These are phyloP conservation scores for Scheffersomyces illinoinensis DNA, from an alignment of 1,139 yeast species.

Conservation along the genomic window DNA sequence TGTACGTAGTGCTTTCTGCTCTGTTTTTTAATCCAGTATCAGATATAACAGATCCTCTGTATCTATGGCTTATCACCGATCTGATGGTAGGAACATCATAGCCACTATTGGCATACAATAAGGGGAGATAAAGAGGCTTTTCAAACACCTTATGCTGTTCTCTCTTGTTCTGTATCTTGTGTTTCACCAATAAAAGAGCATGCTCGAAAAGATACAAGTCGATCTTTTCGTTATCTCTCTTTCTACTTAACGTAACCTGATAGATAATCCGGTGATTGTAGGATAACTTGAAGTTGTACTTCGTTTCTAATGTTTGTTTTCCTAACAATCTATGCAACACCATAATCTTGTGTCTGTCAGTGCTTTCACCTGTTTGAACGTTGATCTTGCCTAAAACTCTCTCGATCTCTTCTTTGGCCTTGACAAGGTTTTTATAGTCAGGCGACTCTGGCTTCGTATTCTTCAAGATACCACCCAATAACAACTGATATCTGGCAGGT, in stretches of 20 bases:
- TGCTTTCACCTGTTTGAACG: constrained; percentile 89
- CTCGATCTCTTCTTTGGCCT: constrained; percentile 75
- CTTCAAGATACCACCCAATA: constrained; percentile 81
- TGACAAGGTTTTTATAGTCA: constrained; percentile 69
- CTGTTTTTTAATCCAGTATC: constrained; percentile 36
- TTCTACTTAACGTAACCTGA: constrained; percentile 68
- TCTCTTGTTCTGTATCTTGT: constrained; percentile 83
- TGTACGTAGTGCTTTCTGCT: constrained; percentile 27
- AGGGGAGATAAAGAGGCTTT: constrained; percentile 87
- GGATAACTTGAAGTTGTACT: constrained; percentile 63
- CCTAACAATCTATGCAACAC: constrained; percentile 78
- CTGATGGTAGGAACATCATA: constrained; percentile 73
- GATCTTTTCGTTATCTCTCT: constrained; percentile 75
- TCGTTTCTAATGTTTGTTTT: constrained; percentile 73
- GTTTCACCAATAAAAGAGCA: constrained; percentile 80
- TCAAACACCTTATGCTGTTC: constrained; percentile 92
- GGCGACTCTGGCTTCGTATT: constrained; percentile 74
- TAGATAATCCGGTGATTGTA: constrained; percentile 81
- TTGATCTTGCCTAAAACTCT: constrained; percentile 80
- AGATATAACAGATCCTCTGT: constrained; percentile 41
- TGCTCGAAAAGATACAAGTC: constrained; percentile 88
- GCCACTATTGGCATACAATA: constrained; percentile 72
- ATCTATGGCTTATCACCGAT: constrained; percentile 40
- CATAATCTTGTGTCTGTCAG: constrained; percentile 88
- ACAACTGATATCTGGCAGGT: constrained; percentile 89